Conservation (phyloP, 768 basidiomycete genomes). For the Phlebiopsis flavidoalba region DNA sequence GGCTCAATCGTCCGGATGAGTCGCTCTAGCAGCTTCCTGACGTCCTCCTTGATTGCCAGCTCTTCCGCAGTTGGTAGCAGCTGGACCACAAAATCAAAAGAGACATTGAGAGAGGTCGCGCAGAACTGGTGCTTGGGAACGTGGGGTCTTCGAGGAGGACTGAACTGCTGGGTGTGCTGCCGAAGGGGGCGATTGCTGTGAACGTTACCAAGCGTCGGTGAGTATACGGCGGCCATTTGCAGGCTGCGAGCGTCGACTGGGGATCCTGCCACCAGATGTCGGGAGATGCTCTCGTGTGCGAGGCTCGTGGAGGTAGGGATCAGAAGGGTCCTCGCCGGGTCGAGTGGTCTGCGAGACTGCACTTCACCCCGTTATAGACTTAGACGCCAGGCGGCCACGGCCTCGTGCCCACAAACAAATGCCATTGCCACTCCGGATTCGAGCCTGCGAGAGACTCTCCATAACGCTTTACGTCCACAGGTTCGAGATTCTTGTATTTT, state of each 20-base stretch:
- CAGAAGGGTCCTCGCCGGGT: neutral
- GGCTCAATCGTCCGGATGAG: conserved; percentile 95
- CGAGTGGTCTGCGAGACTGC: neutral
- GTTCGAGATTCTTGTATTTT: neutral
- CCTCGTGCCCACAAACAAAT: neutral
- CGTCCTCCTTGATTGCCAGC: conserved; percentile 92
- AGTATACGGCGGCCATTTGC: conserved; percentile 12
- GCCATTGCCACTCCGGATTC: neutral
- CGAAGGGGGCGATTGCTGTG: conserved; percentile 2
- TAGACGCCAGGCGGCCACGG: neutral
- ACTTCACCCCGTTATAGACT: conserved; percentile 4
- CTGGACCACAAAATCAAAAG: conserved; percentile 88
- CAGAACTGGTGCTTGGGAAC: conserved; percentile 59
- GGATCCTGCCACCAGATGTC: conserved; percentile 13
- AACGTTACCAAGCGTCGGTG: conserved; percentile 6
- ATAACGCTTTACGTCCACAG: neutral
- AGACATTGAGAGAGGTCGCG: conserved; percentile 84
- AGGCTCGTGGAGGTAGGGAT: conserved; percentile 4
- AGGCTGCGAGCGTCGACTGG: conserved; percentile 4
- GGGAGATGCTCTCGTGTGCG: neutral
- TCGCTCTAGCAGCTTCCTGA: conserved; percentile 89
- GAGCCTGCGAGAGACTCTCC: neutral
- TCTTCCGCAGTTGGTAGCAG: conserved; percentile 87
- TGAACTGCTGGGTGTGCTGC: conserved; percentile 8
- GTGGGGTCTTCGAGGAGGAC: conserved; percentile 14